Conservation (phyloP, 352 stramenopile species). For the Phytopythium vexans region DNA sequence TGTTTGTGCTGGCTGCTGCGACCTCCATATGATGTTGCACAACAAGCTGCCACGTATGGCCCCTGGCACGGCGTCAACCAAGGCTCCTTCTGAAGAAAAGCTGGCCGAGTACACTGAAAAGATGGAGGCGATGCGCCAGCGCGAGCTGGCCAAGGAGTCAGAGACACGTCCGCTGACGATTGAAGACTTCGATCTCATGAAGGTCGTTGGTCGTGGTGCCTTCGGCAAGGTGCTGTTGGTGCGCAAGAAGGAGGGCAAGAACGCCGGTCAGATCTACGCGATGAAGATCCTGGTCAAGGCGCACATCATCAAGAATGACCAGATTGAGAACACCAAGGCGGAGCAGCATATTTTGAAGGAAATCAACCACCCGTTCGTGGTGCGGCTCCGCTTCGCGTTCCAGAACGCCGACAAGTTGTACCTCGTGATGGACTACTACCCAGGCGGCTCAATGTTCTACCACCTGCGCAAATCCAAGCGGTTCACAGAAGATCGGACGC, state of each 20-base stretch:
- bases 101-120: slow-evolving; percentile 57
- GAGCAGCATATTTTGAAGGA: slow-evolving; percentile 90
- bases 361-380: slow-evolving; percentile 87
- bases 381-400: slow-evolving; percentile 84
- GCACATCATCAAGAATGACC: slow-evolving; percentile 91
- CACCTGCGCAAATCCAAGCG: slow-evolving; percentile 86
- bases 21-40: slow-evolving; percentile 87
- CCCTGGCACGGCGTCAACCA: slow-evolving; percentile 14
- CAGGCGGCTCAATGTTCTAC: slow-evolving; percentile 88
- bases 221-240: slow-evolving; percentile 96
- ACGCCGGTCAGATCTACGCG: slow-evolving; percentile 86
- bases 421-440: slow-evolving; percentile 96
- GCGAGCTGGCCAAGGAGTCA: slow-evolving; percentile 67
- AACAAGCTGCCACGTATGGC: slow-evolving; percentile 75
- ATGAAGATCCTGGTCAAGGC: slow-evolving; percentile 95
- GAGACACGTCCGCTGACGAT: slow-evolving; percentile 76
- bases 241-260: slow-evolving; percentile 89
- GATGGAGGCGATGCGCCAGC: slow-evolving; percentile 79
- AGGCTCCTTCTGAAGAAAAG: slow-evolving; percentile 52
- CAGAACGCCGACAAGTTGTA: slow-evolving; percentile 94
- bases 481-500: slow-evolving; percentile 80
- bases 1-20: slow-evolving; percentile 81
- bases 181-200: slow-evolving; percentile 94
- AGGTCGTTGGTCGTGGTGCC: slow-evolving; percentile 93
- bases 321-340: slow-evolving; percentile 92